A percentile compares a stretch with the other conserved stretches of the same genome.
phyloP scores from a whole-genome alignment of 768 basidiomycete genomes.

The Tricholoma hemisulphureum region DNA sequence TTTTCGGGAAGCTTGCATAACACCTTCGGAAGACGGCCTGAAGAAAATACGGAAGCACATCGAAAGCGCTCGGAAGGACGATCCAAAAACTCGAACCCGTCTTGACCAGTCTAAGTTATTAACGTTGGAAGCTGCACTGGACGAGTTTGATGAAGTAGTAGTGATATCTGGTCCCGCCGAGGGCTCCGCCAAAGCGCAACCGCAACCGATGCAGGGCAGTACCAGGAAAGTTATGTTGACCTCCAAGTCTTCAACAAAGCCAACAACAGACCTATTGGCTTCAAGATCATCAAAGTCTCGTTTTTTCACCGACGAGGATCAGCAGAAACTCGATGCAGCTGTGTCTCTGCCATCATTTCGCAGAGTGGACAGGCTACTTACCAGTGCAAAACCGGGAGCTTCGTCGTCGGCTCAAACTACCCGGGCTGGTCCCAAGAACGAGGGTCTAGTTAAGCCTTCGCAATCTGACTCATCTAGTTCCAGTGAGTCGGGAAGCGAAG shows the following conservation, averaged over 20 bases:
- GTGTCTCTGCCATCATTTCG: conserved; percentile 43
- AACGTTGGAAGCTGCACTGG: conserved; percentile 65
- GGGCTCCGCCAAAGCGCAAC: conserved; percentile 7
- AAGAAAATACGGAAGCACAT: conserved; percentile 66
- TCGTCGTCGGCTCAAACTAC: conserved; percentile 10
- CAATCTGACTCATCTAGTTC: conserved; percentile 39
- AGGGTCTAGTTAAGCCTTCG: conserved; percentile 23
- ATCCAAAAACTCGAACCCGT: conserved; percentile 47
- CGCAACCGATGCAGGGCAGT: neutral
- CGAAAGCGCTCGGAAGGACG: conserved; percentile 51
- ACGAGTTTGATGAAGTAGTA: conserved; percentile 60
- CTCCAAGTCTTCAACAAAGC: conserved; percentile 11
- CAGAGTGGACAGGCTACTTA: conserved; percentile 21
- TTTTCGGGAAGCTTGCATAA: conserved; percentile 61
- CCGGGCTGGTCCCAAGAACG: conserved; percentile 26
- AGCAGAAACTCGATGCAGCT: conserved; percentile 35
- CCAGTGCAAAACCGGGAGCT: conserved; percentile 19
- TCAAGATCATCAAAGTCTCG: conserved; percentile 17
- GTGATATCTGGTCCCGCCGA: conserved; percentile 51
- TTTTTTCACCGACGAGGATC: conserved; percentile 28
- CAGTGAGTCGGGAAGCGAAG: conserved; percentile 45
- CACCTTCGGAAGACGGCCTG: conserved; percentile 56
- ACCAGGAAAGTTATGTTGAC: neutral
- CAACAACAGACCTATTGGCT: conserved; percentile 1
- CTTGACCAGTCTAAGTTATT: conserved; percentile 57